A percentile compares a stretch with the other conserved stretches of the same genome.
Evolutionary conservation across 2,329 filamentous ascomycete species (phyloP).

Genomic region (Curvularia eragrostidis): DNA sequence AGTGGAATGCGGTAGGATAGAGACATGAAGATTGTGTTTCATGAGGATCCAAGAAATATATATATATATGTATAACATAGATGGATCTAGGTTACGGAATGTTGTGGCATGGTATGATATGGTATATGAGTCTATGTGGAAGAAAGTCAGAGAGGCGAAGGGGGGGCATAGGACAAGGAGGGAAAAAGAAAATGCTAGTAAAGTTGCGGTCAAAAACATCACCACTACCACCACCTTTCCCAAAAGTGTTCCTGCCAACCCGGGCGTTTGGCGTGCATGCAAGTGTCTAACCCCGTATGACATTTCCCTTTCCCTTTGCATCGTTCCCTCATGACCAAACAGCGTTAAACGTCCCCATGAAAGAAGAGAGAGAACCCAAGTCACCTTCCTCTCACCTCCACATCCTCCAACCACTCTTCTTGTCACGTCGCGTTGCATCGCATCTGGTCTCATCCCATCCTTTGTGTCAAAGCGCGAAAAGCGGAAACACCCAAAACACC

Average conservation of each 20-base stretch:
- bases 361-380: not conserved
- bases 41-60: not conserved
- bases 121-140: not conserved
- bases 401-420: not conserved
- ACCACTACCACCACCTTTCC: not conserved
- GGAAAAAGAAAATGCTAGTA: not conserved
- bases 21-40: too few relatives aligned
- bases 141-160: not conserved
- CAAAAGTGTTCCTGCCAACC: not conserved
- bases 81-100: too few relatives aligned
- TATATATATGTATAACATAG: too few relatives aligned
- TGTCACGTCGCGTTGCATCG: not conserved
- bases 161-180: not conserved
- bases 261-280: not conserved
- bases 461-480: conserved; percentile 1
- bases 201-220: not conserved
- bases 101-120: not conserved
- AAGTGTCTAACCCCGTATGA: not conserved
- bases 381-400: not conserved
- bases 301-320: not conserved
- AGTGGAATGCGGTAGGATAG: not conserved
- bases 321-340: not conserved
- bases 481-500: conserved; percentile 5
- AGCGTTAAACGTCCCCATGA: not conserved
- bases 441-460: not conserved